Evolutionary conservation across 345 rosid species (phyloP).

Genomic region (Corchorus olitorius): DNA sequence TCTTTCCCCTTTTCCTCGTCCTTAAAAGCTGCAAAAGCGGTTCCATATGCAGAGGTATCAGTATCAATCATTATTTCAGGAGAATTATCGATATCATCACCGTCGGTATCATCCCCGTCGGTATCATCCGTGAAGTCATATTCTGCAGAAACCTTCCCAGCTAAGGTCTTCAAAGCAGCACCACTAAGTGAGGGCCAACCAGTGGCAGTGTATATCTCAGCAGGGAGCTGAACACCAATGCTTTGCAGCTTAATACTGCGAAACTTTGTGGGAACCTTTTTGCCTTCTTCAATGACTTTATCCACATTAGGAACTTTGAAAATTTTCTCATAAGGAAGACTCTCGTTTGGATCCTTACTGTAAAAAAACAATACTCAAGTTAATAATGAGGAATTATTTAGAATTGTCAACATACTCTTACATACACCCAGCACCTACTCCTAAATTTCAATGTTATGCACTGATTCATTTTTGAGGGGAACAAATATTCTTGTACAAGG

Average conservation of each 20-base stretch:
- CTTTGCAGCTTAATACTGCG: constrained; percentile 61
- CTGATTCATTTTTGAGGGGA: not conserved
- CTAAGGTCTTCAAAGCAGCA: constrained; percentile 70
- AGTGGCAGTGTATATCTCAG: constrained; percentile 65
- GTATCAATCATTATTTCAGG: constrained; percentile 27
- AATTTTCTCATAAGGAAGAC: constrained; percentile 48
- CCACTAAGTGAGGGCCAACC: constrained; percentile 95
- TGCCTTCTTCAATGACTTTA: constrained; percentile 81
- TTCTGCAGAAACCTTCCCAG: constrained; percentile 79
- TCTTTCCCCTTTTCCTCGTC: constrained; percentile 64
- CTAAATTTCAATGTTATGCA: constrained; percentile 3
- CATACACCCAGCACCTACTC: not conserved
- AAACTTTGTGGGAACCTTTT: constrained; percentile 68
- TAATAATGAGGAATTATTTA: constrained; percentile 3
- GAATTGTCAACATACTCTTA: not conserved
- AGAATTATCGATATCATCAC: constrained; percentile 33
- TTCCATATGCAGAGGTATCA: constrained; percentile 56
- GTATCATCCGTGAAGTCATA: constrained; percentile 47
- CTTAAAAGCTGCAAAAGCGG: constrained; percentile 55
- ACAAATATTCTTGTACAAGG: not conserved
- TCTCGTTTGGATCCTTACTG: constrained; percentile 50
- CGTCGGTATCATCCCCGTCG: constrained; percentile 42
- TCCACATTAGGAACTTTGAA: constrained; percentile 77
- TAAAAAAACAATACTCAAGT: constrained; percentile 25
- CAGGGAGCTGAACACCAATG: constrained; percentile 47